Evolutionary conservation across 2,329 filamentous ascomycete genomes (phyloP), one percentile per base, ranked within the genome.

Genomic region (Fusarium miscanthi): DNA sequence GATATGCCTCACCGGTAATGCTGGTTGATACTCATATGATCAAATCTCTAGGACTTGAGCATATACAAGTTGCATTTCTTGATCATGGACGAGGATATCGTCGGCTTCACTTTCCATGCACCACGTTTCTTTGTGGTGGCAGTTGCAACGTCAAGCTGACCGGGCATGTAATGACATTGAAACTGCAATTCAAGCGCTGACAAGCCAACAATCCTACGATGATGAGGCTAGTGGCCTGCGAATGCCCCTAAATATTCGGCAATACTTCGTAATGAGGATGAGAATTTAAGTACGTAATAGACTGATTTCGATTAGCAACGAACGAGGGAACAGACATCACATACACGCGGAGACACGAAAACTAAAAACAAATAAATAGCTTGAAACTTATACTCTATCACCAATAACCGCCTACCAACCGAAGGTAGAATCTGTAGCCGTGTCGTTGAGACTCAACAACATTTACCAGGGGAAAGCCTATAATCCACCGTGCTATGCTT

Each of bases 1-100:
- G 38, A 72, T 45, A 57, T 60, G 59, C 54, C 56, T 69, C 54
- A 72, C 69, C 69, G 59, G 69, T 72, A 27, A 58, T 65, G 53
- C 19, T 69, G 41, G 35, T 17, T 27, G 37, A 52, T 40, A 48
- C 46, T 54, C 69, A 69, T 51, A 69, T 69, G 63, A 65, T 60
- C 57, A 58, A 27, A 59, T 33, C 19, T 40, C 40, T 56, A 59
- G 54, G 54, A 53, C 63, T 59, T 49, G 30, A 42, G 63, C 53
- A 57, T 37, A 46, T 33, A 46, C 46, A 30, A 52, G 19, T 46
- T 68, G 56, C 51, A 63, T 51, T 31, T 35, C 25, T 59, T 48
- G 52, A 54, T 42, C 8, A 30, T 27, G 23, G 30, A 21, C 8
- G 31, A 53, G 69, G 69, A 58, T 72, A 72, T 46, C 46, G 14